Evolutionary conservation across 768 basidiomycete species (phyloP).

Genomic region (Tubosaeta brunneosetosa): DNA sequence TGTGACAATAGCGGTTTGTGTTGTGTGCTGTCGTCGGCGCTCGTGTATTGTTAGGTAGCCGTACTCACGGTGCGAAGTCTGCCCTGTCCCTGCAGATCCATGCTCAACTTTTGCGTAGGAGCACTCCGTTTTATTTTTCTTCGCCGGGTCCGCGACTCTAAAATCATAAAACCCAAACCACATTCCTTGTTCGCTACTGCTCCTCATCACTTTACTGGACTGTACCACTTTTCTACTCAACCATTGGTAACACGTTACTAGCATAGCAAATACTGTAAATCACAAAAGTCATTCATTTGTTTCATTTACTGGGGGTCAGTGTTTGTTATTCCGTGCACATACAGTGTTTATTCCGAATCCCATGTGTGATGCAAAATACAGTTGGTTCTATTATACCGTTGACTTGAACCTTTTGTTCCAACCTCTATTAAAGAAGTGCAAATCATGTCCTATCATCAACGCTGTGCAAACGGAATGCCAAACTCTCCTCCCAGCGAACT

Average conservation of each 20-base stretch:
- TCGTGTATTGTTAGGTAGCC: slow-evolving; percentile 53
- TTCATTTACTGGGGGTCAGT: slow-evolving; percentile 8
- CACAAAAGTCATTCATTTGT: slow-evolving; percentile 26
- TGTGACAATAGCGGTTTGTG: slow-evolving; percentile 21
- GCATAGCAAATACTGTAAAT: slow-evolving; percentile 26
- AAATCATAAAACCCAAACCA: slow-evolving; percentile 21
- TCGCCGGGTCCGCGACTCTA: slow-evolving; percentile 26
- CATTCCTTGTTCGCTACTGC: slow-evolving; percentile 15
- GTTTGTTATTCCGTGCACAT: slow-evolving; percentile 25
- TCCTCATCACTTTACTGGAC: slow-evolving; percentile 22
- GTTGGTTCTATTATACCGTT: slow-evolving; percentile 1
- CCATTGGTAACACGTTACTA: slow-evolving; percentile 20
- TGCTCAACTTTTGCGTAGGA: slow-evolving; percentile 20
- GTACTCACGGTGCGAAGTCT: slow-evolving; percentile 39
- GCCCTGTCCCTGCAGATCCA: slow-evolving; percentile 18
- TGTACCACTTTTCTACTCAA: slow-evolving; percentile 24
- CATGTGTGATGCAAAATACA: slow-evolving; percentile 12
- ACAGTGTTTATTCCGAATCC: slow-evolving; percentile 12
- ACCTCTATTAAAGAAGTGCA: background rate
- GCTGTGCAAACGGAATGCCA: slow-evolving; percentile 20
- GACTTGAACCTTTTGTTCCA: background rate
- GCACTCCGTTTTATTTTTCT: slow-evolving; percentile 3
- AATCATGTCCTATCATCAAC: background rate
- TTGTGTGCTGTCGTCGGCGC: slow-evolving; percentile 34
- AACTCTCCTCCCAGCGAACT: slow-evolving; percentile 37